Percentiles rank a stretch among this genome's conserved stretches.
These are phyloP conservation scores for Citrullus amarus DNA, from an alignment of 306 rosid species.

Conservation along the genomic window DNA sequence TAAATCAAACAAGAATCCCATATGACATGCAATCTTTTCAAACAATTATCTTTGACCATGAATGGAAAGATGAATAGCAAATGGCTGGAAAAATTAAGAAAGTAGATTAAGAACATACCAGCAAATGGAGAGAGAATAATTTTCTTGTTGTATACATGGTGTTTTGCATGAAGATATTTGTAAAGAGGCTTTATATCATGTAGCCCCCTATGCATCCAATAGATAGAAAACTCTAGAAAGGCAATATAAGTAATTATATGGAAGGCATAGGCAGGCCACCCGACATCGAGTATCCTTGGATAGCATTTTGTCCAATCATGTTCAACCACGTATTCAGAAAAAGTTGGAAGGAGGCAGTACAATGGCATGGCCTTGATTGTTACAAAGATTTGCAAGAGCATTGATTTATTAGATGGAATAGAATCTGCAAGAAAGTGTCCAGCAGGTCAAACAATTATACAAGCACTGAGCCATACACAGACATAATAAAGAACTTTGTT, in stretches of 20 bases:
- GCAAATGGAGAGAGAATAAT: constrained; percentile 95
- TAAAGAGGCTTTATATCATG: constrained; percentile 93
- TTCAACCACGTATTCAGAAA: constrained; percentile 71
- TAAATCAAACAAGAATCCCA: not conserved
- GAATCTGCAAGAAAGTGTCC: constrained; percentile 49
- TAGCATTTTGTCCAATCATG: constrained; percentile 66
- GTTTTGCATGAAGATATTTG: constrained; percentile 80
- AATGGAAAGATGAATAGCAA: not conserved
- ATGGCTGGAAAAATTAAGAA: not conserved
- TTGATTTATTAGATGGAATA: constrained; percentile 62
- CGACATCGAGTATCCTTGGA: constrained; percentile 48
- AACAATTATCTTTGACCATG: not conserved
- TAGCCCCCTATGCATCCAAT: constrained; percentile 90
- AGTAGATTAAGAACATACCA: constrained; percentile 39
- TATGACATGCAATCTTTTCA: not conserved
- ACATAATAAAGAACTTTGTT: not conserved
- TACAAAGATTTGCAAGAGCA: constrained; percentile 69
- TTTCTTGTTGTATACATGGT: constrained; percentile 89
- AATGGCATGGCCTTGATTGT: constrained; percentile 92
- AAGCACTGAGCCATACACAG: not conserved
- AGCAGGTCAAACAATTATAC: constrained; percentile 10
- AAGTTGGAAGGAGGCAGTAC: constrained; percentile 59
- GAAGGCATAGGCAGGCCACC: constrained; percentile 41
- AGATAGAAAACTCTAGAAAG: constrained; percentile 72
- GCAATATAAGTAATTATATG: constrained; percentile 46